These are phyloP conservation scores for Globisporangium rhizosaccharum DNA, from an alignment of 352 stramenopile genomes.

Conservation along the genomic window DNA sequence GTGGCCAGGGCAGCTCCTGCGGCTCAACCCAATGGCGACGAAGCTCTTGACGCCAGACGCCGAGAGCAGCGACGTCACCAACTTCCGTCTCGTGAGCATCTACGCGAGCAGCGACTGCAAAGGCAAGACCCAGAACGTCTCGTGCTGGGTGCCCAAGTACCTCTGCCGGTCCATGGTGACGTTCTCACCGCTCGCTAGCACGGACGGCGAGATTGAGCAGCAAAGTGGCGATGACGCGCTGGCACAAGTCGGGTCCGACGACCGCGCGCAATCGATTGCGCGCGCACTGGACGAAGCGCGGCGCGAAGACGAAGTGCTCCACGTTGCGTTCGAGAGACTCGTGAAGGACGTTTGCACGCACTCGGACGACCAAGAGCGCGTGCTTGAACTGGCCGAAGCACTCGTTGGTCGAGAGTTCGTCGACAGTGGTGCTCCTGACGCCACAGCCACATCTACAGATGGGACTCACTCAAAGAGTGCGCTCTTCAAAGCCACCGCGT, in stretches of 20 bases:
- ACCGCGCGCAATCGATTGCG: conserved; percentile 20
- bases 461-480: background rate
- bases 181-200: background rate
- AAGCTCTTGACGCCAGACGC: conserved; percentile 33
- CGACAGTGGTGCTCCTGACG: background rate
- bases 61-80: conserved; percentile 26
- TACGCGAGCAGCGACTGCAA: conserved; percentile 26
- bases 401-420: conserved; percentile 11
- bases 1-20: conserved; percentile 72
- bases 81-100: conserved; percentile 61
- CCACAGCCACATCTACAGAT: background rate
- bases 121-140: conserved; percentile 42
- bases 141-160: conserved; percentile 74
- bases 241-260: background rate
- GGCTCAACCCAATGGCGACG: conserved; percentile 54
- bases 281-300: conserved; percentile 20
- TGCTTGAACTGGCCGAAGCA: conserved; percentile 8
- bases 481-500: background rate
- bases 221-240: background rate
- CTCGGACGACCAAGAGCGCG: background rate
- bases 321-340: conserved; percentile 29
- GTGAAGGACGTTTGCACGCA: conserved; percentile 18
- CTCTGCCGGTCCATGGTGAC: conserved; percentile 51
- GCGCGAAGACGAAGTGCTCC: conserved; percentile 19
- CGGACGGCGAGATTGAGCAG: background rate